Percentiles rank a stretch among this genome's conserved stretches.
Conservation (phyloP, 805 yeast genomes). For the Metschnikowia corniflorae region DNA sequence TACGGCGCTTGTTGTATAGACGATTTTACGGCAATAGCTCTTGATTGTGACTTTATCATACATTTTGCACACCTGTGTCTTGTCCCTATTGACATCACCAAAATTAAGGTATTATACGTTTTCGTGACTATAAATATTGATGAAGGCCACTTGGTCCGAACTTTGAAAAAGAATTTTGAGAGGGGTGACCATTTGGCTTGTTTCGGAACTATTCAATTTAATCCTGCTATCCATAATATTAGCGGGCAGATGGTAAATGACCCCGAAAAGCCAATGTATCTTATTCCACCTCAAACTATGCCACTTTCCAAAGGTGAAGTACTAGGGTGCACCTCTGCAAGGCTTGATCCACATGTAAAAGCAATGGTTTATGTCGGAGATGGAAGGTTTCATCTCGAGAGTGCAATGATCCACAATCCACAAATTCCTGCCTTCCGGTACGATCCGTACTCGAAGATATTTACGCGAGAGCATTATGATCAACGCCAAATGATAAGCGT, state of each 20-base stretch:
- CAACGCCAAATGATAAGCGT: constrained; percentile 77
- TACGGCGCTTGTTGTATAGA: constrained; percentile 99
- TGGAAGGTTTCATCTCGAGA: constrained; percentile 92
- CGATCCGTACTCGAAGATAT: constrained; percentile 91
- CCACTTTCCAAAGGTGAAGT: constrained; percentile 96
- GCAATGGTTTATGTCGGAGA: constrained; percentile 94
- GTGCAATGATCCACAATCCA: constrained; percentile 97
- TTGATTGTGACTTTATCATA: constrained; percentile 90
- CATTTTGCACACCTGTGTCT: constrained; percentile 97
- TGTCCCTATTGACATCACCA: constrained; percentile 90
- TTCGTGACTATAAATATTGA: constrained; percentile 93
- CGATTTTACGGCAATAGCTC: constrained; percentile 87
- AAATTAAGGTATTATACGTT: constrained; percentile 87
- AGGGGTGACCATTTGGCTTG: constrained; percentile 68
- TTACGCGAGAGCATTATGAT: constrained; percentile 85
- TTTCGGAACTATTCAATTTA: constrained; percentile 95
- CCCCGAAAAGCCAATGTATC: constrained; percentile 48
- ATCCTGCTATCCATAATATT: constrained; percentile 85
- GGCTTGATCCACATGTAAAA: constrained; percentile 58
- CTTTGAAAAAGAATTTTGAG: constrained; percentile 67
- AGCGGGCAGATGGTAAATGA: constrained; percentile 55
- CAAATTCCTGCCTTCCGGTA: constrained; percentile 86
- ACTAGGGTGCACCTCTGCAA: constrained; percentile 91
- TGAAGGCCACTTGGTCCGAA: constrained; percentile 72
- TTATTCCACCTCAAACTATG: constrained; percentile 84